Conservation (phyloP, 2,329 filamentous ascomycete genomes). For the Sphaerulina populicola region DNA sequence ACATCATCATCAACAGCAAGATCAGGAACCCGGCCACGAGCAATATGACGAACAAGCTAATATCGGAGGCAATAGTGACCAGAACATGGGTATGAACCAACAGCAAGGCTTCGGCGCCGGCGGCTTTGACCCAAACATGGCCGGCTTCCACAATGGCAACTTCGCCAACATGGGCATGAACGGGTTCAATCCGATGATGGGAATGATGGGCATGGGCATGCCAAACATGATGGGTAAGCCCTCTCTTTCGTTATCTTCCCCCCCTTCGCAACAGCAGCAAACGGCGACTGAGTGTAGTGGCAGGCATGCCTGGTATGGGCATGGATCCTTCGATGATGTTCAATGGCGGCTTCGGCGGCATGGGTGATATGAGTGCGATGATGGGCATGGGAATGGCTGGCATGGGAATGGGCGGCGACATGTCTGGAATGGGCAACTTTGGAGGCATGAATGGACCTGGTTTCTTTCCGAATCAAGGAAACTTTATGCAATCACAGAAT, state of each 20-base stretch:
- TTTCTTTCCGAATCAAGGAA: constrained; percentile 43
- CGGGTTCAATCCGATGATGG: constrained; percentile 63
- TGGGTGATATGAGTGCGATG: constrained; percentile 59
- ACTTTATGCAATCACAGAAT: constrained; percentile 43
- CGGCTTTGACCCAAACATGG: constrained; percentile 21
- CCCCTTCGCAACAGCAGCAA: constrained; percentile 22
- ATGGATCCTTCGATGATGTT: constrained; percentile 82
- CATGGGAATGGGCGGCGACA: constrained; percentile 49
- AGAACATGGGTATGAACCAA: constrained; percentile 19
- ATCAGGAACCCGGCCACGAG: constrained; percentile 14
- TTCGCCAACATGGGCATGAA: constrained; percentile 34
- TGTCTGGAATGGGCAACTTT: constrained; percentile 52
- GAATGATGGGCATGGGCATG: constrained; percentile 45
- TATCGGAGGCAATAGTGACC: constrained; percentile 11
- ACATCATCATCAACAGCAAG: constrained; percentile 12
- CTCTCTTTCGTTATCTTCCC: constrained; percentile 1
- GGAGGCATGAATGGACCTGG: constrained; percentile 66
- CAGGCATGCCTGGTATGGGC: constrained; percentile 72
- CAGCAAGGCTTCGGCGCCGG: constrained; percentile 20
- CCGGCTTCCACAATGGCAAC: constrained; percentile 18
- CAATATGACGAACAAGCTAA: constrained; percentile 14
- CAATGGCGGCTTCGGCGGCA: constrained; percentile 54
- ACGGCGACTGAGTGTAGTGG: constrained; percentile 13
- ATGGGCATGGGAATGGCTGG: constrained; percentile 62
- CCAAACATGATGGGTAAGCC: constrained; percentile 72